Evolutionary conservation across 306 rosid genomes (phyloP).

Genomic region (Leucaena leucocephala): DNA sequence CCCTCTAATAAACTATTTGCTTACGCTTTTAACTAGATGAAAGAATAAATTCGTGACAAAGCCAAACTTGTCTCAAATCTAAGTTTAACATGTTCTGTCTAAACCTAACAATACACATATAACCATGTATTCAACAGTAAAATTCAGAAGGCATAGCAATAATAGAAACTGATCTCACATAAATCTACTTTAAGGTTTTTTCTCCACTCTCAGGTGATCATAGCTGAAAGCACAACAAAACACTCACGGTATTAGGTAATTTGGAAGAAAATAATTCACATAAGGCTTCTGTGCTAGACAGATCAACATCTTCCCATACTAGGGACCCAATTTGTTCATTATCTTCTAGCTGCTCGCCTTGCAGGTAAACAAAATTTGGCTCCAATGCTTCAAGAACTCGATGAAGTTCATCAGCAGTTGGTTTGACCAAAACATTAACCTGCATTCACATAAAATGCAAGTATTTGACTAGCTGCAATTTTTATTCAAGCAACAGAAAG

Average conservation of each 20-base stretch:
- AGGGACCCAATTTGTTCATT: constrained; percentile 50
- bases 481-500: background rate
- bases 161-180: background rate
- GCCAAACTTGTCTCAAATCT: background rate
- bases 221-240: constrained; percentile 3
- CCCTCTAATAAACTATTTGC: background rate
- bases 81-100: background rate
- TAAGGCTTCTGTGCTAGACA: constrained; percentile 50
- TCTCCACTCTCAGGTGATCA: background rate
- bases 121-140: no score
- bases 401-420: constrained; percentile 43
- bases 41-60: background rate
- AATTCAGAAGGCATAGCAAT: background rate
- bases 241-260: constrained; percentile 54
- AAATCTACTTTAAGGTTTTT: background rate
- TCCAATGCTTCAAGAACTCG: constrained; percentile 46
- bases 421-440: constrained; percentile 50
- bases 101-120: no score
- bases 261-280: constrained; percentile 50
- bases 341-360: constrained; percentile 45
- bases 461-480: constrained; percentile 1
- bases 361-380: constrained; percentile 52
- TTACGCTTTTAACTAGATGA: background rate
- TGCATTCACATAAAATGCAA: constrained; percentile 35
- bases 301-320: constrained; percentile 53